Conservation (phyloP, 2,329 filamentous ascomycete genomes). For the Anisogramma anomala region DNA sequence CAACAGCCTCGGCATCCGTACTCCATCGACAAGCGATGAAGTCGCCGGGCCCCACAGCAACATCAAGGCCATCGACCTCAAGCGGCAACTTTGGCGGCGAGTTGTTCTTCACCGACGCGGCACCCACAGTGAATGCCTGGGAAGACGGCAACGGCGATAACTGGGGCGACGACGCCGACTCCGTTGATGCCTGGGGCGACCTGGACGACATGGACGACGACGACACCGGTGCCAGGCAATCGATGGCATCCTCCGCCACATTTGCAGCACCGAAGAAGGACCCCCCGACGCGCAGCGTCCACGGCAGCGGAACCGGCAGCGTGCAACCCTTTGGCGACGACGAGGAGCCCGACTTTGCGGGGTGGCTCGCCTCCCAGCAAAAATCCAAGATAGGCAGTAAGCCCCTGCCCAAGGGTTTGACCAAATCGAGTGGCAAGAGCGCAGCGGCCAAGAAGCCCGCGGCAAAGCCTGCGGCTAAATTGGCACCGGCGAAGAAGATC, state of each 20-base stretch:
- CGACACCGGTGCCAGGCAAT: conserved; percentile 26
- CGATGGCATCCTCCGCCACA: conserved; percentile 15
- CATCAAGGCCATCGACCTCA: conserved; percentile 24
- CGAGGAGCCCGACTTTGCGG: conserved; percentile 87
- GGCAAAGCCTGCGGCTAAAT: conserved; percentile 24
- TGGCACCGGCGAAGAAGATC: conserved; percentile 50
- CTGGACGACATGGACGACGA: conserved; percentile 38
- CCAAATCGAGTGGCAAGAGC: conserved; percentile 40
- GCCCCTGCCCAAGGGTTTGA: conserved; percentile 70
- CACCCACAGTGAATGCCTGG: conserved; percentile 63
- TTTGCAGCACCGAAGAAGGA: conserved; percentile 18
- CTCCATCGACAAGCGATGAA: conserved; percentile 50
- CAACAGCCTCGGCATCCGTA: conserved; percentile 42
- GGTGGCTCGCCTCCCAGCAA: conserved; percentile 82
- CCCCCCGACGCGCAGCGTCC: conserved; percentile 9
- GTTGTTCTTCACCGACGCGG: conserved; percentile 43
- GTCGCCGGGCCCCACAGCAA: conserved; percentile 26
- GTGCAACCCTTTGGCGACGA: conserved; percentile 62
- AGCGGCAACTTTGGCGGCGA: conserved; percentile 32
- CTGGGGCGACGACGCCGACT: conserved; percentile 56
- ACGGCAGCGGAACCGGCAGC: conserved; percentile 18
- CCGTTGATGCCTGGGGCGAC: conserved; percentile 67
- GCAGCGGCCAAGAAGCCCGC: conserved; percentile 30
- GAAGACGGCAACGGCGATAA: conserved; percentile 57
- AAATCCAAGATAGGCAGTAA: conserved; percentile 57